These are phyloP conservation scores for Martiniozyma asiatica DNA, from an alignment of 1,139 yeast species.

Conservation along the genomic window DNA sequence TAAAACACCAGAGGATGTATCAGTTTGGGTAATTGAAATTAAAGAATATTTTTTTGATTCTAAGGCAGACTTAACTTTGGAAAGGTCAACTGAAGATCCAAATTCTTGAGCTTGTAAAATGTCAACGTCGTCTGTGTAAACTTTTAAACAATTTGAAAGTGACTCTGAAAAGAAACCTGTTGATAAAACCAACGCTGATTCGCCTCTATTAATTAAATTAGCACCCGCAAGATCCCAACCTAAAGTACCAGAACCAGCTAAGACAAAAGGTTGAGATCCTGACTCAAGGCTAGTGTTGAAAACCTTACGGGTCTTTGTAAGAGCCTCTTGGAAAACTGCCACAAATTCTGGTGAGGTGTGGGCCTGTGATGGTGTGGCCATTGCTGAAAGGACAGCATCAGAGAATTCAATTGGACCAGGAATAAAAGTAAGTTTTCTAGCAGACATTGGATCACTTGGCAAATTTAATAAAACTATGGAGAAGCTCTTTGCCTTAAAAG, in stretches of 20 bases:
- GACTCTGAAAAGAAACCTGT: slow-evolving; percentile 91
- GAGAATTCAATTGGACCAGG: slow-evolving; percentile 94
- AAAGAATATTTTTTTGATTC: slow-evolving; percentile 34
- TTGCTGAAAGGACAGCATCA: slow-evolving; percentile 67
- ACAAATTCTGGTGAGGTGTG: slow-evolving; percentile 88
- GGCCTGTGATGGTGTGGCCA: slow-evolving; percentile 77
- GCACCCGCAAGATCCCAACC: slow-evolving; percentile 92
- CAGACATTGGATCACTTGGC: too few relatives aligned
- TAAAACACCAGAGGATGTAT: slow-evolving; percentile 88
- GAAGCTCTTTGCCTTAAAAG: too few relatives aligned
- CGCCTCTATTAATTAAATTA: slow-evolving; percentile 54
- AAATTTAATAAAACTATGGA: too few relatives aligned
- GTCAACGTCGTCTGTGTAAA: slow-evolving; percentile 61
- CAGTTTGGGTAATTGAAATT: slow-evolving; percentile 87
- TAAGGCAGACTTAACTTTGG: slow-evolving; percentile 31
- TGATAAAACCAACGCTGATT: slow-evolving; percentile 65
- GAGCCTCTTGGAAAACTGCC: slow-evolving; percentile 55
- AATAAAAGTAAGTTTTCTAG: slow-evolving; percentile 35
- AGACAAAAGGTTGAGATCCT: slow-evolving; percentile 62
- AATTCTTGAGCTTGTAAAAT: slow-evolving; percentile 50
- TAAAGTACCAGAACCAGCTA: slow-evolving; percentile 87
- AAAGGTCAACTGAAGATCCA: slow-evolving; percentile 61
- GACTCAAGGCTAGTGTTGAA: slow-evolving; percentile 54
- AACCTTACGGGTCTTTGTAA: slow-evolving; percentile 56
- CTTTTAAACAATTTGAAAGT: slow-evolving; percentile 66